These are phyloP conservation scores for Magnusiomyces magnusii DNA, from an alignment of 1,139 yeast species.

Conservation along the genomic window DNA sequence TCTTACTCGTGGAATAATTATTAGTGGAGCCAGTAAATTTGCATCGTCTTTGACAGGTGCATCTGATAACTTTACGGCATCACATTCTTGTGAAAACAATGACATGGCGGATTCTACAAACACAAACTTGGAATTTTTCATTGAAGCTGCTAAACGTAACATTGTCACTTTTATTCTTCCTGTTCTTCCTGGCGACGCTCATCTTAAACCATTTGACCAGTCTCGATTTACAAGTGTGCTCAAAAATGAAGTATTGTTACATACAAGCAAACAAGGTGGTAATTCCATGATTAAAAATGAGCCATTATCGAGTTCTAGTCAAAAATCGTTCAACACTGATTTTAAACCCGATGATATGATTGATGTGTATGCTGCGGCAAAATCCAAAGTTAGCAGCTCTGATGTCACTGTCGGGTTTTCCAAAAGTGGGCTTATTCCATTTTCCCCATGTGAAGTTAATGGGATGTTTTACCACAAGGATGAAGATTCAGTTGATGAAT, in stretches of 20 bases:
- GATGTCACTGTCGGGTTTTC: background rate
- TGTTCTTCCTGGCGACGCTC: background rate
- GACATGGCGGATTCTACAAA: too few species aligned
- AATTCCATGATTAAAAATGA: too few species aligned
- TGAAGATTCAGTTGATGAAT: background rate
- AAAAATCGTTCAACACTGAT: too few species aligned
- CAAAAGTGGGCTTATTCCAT: background rate
- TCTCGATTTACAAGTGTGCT: background rate
- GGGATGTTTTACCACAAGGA: background rate
- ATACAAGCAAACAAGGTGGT: too few species aligned
- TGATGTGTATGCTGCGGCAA: background rate
- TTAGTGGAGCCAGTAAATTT: background rate
- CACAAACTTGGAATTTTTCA: background rate
- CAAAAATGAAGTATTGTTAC: background rate
- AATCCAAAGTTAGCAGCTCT: background rate
- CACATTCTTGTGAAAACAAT: background rate
- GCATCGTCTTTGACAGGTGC: background rate
- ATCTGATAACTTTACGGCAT: background rate
- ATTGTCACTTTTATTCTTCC: slow-evolving; percentile 1
- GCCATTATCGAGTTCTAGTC: too few species aligned
- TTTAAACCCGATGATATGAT: background rate
- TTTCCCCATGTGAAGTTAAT: slow-evolving; percentile 1
- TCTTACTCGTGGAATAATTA: slow-evolving; percentile 1
- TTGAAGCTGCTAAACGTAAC: slow-evolving; percentile 4
- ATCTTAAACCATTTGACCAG: background rate